These are phyloP conservation scores for Arthrobotrys iridis DNA, from an alignment of 2,329 filamentous ascomycete genomes.

Conservation along the genomic window DNA sequence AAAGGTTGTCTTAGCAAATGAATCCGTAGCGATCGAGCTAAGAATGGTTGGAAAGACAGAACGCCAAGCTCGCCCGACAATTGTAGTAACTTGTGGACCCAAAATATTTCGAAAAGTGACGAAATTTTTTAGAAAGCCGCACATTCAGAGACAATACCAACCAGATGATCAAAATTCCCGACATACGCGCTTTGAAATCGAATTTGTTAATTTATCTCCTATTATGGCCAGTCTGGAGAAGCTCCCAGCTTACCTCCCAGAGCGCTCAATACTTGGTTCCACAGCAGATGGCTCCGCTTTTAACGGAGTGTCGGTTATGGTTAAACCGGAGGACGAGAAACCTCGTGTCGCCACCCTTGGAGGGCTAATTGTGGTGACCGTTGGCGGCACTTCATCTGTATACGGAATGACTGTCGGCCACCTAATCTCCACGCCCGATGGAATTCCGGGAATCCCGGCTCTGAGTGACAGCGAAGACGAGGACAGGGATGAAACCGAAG, in stretches of 20 bases:
- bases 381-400: neutral
- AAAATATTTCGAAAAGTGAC: conserved; percentile 25
- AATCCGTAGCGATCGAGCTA: conserved; percentile 45
- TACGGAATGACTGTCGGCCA: conserved; percentile 5
- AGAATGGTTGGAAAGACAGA: conserved; percentile 55
- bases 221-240: neutral
- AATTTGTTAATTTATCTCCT: neutral
- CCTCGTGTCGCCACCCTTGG: conserved; percentile 22
- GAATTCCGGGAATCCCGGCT: neutral
- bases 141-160: conserved; percentile 40
- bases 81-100: conserved; percentile 54
- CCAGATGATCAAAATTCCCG: neutral
- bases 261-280: neutral
- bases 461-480: neutral
- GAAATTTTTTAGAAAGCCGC: conserved; percentile 52
- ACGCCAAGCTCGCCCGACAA: conserved; percentile 48
- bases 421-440: conserved; percentile 32
- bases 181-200: neutral
- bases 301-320: neutral
- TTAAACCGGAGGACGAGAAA: neutral
- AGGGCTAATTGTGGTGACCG: conserved; percentile 11
- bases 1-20: neutral
- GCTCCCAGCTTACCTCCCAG: neutral
- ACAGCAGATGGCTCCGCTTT: neutral
- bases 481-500: neutral